Conservation (phyloP, 164 flowering plant species). For the Chloranthus sessilifolius region DNA sequence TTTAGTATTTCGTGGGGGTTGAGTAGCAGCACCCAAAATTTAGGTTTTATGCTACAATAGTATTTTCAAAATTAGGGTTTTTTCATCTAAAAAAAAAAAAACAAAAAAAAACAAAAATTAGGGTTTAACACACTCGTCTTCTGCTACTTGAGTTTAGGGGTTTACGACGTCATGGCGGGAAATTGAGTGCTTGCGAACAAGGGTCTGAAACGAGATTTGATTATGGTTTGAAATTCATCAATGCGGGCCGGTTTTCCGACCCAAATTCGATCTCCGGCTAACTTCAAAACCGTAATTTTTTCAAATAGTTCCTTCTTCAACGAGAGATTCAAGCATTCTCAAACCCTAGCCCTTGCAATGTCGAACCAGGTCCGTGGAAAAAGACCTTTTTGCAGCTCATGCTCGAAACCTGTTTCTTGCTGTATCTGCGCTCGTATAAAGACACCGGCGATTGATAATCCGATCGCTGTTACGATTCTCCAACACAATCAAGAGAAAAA, state of each 20-base stretch:
- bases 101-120: too few species aligned
- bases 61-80: neutral
- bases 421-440: conserved; percentile 63
- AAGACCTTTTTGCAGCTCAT: conserved; percentile 55
- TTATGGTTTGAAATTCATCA: neutral
- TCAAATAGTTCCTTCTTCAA: neutral
- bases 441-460: conserved; percentile 36
- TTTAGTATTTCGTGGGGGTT: too few species aligned
- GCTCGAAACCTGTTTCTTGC: conserved; percentile 52
- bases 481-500: conserved; percentile 65
- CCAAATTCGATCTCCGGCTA: too few species aligned
- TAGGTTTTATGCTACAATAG: too few species aligned
- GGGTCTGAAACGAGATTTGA: too few species aligned
- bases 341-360: conserved; percentile 35
- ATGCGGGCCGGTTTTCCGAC: conserved; percentile 5
- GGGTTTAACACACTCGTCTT: too few species aligned
- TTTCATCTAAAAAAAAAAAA: too few species aligned
- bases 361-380: conserved; percentile 20
- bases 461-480: conserved; percentile 58
- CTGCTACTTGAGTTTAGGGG: too few species aligned
- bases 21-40: too few species aligned
- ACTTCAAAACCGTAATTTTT: too few species aligned
- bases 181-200: too few species aligned
- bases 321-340: conserved; percentile 7
- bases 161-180: too few species aligned